These are phyloP conservation scores for Pseudocercospora fijiensis DNA, from an alignment of 2,329 filamentous ascomycete species.

Conservation along the genomic window DNA sequence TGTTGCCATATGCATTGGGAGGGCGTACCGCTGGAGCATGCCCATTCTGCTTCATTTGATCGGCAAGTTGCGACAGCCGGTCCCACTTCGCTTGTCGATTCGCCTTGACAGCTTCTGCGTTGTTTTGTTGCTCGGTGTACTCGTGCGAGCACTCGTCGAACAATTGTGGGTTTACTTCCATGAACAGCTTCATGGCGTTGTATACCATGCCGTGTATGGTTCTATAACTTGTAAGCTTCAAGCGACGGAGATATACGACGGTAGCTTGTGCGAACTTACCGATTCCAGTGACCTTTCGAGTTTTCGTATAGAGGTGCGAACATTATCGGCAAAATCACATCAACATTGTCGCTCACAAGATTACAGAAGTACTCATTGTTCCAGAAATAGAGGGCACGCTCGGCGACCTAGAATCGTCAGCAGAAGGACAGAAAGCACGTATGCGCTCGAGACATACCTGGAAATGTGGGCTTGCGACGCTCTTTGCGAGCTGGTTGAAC, in stretches of 20 bases:
- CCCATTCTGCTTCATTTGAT: constrained; percentile 42
- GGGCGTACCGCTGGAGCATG: constrained; percentile 30
- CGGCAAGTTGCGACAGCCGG: constrained; percentile 75
- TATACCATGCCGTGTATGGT: constrained; percentile 99
- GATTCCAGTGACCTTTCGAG: constrained; percentile 98
- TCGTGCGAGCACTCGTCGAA: constrained; percentile 99
- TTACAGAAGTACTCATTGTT: constrained; percentile 99
- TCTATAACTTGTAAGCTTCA: constrained; percentile 49
- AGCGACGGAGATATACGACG: background rate
- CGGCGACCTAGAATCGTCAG: constrained; percentile 65
- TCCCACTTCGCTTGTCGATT: constrained; percentile 87
- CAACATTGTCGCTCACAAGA: constrained; percentile 96
- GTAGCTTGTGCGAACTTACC: constrained; percentile 56
- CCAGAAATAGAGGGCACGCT: constrained; percentile 98
- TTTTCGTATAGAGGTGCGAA: constrained; percentile 98
- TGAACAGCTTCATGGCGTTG: constrained; percentile 99
- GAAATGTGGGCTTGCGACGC: constrained; percentile 96
- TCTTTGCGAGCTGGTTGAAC: constrained; percentile 96
- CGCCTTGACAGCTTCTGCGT: constrained; percentile 77
- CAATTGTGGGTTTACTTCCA: constrained; percentile 98
- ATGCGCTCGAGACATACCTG: constrained; percentile 55
- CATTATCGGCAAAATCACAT: constrained; percentile 98
- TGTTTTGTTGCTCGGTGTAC: constrained; percentile 95
- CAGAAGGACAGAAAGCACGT: background rate
- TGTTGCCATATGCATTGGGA: constrained; percentile 40